Conservation (phyloP, 176 grass and related monocot species). For the Rhipidocladum racemiflorum region DNA sequence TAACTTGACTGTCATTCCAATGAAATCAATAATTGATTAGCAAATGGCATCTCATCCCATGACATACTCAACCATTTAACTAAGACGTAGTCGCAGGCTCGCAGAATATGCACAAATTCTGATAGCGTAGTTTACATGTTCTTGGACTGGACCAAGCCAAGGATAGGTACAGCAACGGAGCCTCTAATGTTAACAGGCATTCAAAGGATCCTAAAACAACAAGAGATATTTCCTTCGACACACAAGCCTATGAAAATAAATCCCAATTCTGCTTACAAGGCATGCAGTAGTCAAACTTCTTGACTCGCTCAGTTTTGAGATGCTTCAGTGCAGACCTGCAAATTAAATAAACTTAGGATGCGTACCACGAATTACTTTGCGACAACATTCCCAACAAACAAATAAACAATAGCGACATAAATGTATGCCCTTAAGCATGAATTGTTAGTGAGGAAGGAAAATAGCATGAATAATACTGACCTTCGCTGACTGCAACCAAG, state of each 20-base stretch:
- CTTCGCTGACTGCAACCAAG: slow-evolving; percentile 85
- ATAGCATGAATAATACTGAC: slow-evolving; percentile 38
- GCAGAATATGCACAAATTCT: background rate
- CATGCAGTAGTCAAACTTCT: no score
- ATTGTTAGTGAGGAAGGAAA: background rate
- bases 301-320: no score
- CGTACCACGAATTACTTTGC: background rate
- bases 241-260: background rate
- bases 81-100: background rate
- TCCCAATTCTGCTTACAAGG: slow-evolving; percentile 60
- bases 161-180: slow-evolving; percentile 27
- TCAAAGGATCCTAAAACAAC: slow-evolving; percentile 1
- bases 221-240: slow-evolving; percentile 21
- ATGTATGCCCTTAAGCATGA: slow-evolving; percentile 3
- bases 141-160: slow-evolving; percentile 15
- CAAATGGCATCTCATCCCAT: background rate
- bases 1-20: background rate
- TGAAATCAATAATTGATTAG: slow-evolving; percentile 1
- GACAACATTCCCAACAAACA: background rate
- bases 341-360: slow-evolving; percentile 11
- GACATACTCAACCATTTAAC: slow-evolving; percentile 15
- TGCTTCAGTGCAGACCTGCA: slow-evolving; percentile 77
- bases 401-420: background rate
- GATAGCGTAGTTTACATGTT: slow-evolving; percentile 24
- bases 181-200: background rate